Evolutionary conservation across 495 filamentous ascomycete genomes (phyloP), one percentile per base, ranked within the genome.

Genomic region (Alectoria sarmentosa): DNA sequence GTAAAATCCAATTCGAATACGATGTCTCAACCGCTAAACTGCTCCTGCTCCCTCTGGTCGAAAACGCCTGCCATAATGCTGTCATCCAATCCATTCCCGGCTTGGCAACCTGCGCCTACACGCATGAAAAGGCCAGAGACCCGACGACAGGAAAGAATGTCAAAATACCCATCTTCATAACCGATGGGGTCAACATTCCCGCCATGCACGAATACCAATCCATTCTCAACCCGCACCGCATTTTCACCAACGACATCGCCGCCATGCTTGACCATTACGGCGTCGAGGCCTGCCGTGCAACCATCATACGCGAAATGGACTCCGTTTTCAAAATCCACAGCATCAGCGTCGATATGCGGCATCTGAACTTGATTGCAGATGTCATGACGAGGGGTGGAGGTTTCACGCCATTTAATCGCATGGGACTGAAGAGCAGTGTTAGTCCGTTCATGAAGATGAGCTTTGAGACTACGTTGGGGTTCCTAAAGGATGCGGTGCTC

Each of bases 371-470:
- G 65, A 96, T 98, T 69, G 93, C 89, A 61, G 94, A 98, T 77
- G 89, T 88, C 76, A 98, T 98, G 94, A 98, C 95, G 23, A 78
- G 91, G 34, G 86, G 85, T 66, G 94, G 94, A 67, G 85, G 84
- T 23, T 98, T 94, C 76, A 86, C 83, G 23, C 86, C 93, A 4
- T 99, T 98, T 78, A 96, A 89, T 76, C 88, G 94, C 55, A 92
- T 87, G 68, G 94, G 92, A 23, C 73, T 98, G 61, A 88, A 86
- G 73, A 83, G 88, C 65, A 89, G 87, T 70, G 86, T 90, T 21
- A 92, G 88, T 60, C 92, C 94, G 1, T 91, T 98, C 67, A 88
- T 92, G 76, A 96, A 97, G 82, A 96, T 96, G 91, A 95, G 90
- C 75, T 98, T 97, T 79, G 92, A 99, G 81, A 98, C 94, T 9